These are phyloP conservation scores for Hygrocybe punicea DNA, from an alignment of 768 basidiomycete genomes.

Conservation along the genomic window DNA sequence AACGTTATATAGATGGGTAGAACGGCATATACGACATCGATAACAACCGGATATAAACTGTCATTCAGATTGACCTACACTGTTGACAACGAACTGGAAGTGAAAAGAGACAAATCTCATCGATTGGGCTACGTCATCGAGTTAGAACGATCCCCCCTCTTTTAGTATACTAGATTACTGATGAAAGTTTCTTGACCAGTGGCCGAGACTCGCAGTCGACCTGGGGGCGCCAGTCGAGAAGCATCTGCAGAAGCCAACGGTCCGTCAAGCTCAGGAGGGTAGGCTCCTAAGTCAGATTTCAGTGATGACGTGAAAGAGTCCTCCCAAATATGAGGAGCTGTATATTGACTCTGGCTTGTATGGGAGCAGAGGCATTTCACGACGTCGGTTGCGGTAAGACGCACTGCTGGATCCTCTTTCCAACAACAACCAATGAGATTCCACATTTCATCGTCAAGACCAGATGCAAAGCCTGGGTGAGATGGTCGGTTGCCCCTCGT, in stretches of 20 bases:
- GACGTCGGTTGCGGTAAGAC: slow-evolving; percentile 4
- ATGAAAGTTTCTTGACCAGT: no score
- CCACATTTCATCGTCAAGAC: slow-evolving; percentile 6
- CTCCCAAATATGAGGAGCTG: neutral
- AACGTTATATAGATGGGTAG: no score
- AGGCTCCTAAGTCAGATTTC: neutral
- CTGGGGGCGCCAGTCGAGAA: no score
- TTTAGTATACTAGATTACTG: no score
- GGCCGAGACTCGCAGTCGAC: no score
- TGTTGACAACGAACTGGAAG: no score
- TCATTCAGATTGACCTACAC: no score
- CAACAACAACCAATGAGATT: slow-evolving; percentile 4
- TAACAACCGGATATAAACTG: no score
- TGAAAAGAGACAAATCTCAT: no score
- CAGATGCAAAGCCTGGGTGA: neutral
- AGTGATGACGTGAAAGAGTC: neutral
- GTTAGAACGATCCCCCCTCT: no score
- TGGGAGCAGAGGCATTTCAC: neutral
- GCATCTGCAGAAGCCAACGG: neutral
- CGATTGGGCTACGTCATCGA: no score
- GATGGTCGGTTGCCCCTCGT: neutral
- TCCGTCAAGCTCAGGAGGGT: neutral
- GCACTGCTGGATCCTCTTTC: neutral
- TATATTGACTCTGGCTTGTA: neutral
- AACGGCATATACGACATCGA: no score